Conservation (phyloP, 2,329 filamentous ascomycete species). For the Colletotrichum karsti region DNA sequence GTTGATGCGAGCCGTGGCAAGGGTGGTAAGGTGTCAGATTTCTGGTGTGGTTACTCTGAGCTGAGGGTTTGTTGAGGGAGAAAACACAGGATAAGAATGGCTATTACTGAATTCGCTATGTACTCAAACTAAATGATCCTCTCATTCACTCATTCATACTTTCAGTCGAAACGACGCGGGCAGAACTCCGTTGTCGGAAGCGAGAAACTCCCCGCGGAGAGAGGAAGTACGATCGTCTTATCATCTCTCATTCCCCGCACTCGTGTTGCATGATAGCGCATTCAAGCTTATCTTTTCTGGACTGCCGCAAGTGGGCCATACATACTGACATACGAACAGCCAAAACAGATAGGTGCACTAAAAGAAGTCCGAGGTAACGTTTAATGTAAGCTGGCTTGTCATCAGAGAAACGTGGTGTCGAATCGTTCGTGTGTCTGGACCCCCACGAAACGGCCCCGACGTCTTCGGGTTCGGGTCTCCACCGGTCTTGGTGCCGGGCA, state of each 20-base stretch:
- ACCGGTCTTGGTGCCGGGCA: background rate
- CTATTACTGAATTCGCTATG: too few species aligned
- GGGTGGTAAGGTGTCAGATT: background rate
- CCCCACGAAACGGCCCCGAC: background rate
- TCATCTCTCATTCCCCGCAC: slow-evolving; percentile 5
- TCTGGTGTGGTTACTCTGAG: background rate
- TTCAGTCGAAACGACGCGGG: background rate
- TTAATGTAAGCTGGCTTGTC: background rate
- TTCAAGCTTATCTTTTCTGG: background rate
- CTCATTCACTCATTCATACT: too few species aligned
- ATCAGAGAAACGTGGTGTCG: background rate
- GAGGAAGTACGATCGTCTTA: background rate
- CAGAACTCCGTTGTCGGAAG: slow-evolving; percentile 3
- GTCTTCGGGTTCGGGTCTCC: background rate
- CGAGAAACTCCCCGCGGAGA: background rate
- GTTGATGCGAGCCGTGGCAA: background rate
- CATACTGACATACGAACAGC: background rate
- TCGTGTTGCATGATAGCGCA: background rate
- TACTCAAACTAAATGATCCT: too few species aligned
- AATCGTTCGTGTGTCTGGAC: background rate
- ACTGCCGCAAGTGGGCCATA: background rate
- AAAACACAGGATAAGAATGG: too few species aligned
- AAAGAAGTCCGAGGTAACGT: background rate
- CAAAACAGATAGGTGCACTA: background rate
- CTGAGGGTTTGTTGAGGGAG: background rate